phyloP scores from a whole-genome alignment of 352 stramenopile genomes.

The Globisporangium middletonii region DNA sequence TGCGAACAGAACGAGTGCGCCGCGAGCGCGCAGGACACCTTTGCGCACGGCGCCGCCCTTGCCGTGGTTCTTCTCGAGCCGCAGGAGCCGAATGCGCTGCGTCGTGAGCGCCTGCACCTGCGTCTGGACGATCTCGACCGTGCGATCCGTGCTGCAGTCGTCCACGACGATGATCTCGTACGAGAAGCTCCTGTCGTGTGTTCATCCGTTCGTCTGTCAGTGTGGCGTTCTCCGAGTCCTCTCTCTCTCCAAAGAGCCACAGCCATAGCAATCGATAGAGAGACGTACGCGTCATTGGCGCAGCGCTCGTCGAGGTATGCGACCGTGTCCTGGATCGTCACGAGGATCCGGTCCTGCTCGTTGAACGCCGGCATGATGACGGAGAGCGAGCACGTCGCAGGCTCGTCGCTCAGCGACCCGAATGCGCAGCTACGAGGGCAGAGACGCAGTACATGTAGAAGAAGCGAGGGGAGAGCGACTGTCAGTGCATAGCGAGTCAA shows the following conservation, averaged over 20 bases:
- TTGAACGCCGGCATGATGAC: constrained; percentile 95
- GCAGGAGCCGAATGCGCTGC: constrained; percentile 66
- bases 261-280: not conserved
- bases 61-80: constrained; percentile 83
- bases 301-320: constrained; percentile 79
- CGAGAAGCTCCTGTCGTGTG: constrained; percentile 20
- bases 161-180: constrained; percentile 93
- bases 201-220: not conserved
- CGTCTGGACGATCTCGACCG: constrained; percentile 55
- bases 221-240: not conserved
- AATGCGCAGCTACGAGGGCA: constrained; percentile 36
- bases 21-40: constrained; percentile 79
- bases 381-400: constrained; percentile 58
- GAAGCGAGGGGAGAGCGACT: not conserved
- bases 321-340: constrained; percentile 88
- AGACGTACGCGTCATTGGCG: constrained; percentile 31
- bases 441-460: not conserved
- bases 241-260: not conserved
- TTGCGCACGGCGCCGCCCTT: constrained; percentile 90
- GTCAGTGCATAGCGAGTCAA: not conserved
- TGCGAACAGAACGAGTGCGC: constrained; percentile 83
- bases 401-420: constrained; percentile 52
- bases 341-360: constrained; percentile 88
- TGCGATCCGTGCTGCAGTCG: constrained; percentile 87
- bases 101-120: constrained; percentile 45